Base-by-base conservation (phyloP, 169 alveolate species). In the Plasmodium coatneyi region DNA sequence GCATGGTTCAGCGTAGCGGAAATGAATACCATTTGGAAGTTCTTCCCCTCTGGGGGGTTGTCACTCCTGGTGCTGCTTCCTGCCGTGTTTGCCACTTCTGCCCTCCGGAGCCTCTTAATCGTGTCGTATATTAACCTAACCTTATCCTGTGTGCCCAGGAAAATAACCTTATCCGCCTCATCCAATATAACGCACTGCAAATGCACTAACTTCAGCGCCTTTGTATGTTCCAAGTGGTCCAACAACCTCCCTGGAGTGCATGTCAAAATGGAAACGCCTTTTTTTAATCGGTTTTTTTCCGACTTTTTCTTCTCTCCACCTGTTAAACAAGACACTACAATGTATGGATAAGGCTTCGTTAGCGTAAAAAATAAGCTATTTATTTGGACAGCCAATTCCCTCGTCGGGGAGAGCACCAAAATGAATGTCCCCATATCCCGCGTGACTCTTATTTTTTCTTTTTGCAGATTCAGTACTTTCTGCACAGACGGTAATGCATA, bases 241-340 rank as follows among this genome's bases (percentile, higher is more conserved):
- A 98, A 72, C 56, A 99, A 91, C 83, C 99, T 97, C 14, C 99
- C 99, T 6, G 99, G 99, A 36, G 99, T 99, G 34, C 99, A 99
- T 14, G 98, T 97, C 49, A 99, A 93, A 14, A 98, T 93, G 90
- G 99, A 99, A 32, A 99, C 98, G 0, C 99, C 98, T 84, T 97
- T 97, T 80, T 98, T 96, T 43, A 99, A 95, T 66, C 99, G 98
- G 71, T 97, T 97, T 95, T 96, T 97, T 91, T 98, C 99, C 41
- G 97, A 95, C 76, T 97, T 97, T 54, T 97, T 95, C 82, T 97
- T 97, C 90, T 97, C 99, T n/a, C 99, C 99, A 1, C 99, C 99
- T 25, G 95, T 95, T 71, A 97, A 94, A 92, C 96, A 90, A 34
- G 96, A 95, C 49, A 79, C 95, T 46, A 60, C 97, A 54, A 97